Evolutionary conservation across 345 rosid genomes (phyloP).

Genomic region (Kandelia obovata): DNA sequence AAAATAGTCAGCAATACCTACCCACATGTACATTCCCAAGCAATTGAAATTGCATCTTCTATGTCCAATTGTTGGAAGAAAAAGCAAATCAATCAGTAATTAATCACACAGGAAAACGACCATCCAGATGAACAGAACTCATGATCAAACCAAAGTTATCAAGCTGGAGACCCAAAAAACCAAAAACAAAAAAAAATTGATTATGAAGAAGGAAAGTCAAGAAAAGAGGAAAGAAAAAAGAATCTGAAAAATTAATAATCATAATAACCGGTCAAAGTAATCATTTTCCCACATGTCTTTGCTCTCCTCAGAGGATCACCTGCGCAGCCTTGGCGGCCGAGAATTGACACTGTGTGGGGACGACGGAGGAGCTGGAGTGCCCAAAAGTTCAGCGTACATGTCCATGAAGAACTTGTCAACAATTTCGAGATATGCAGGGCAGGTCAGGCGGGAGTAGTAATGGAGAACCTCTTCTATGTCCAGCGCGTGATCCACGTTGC

Average conservation of each 20-base stretch:
- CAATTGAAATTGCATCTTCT: too few relatives aligned
- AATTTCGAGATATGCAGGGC: slow-evolving; percentile 62
- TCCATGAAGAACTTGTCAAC: slow-evolving; percentile 73
- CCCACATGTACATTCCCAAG: too few relatives aligned
- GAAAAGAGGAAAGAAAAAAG: not conserved
- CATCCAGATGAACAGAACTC: not conserved
- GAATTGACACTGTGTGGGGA: slow-evolving; percentile 19
- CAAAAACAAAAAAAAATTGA: not conserved
- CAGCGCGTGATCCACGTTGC: slow-evolving; percentile 52
- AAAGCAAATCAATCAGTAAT: not conserved
- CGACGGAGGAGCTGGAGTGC: slow-evolving; percentile 3
- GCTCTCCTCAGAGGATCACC: too few relatives aligned
- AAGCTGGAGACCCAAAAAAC: not conserved
- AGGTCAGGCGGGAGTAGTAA: slow-evolving; percentile 72
- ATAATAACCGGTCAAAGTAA: not conserved
- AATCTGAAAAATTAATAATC: slow-evolving; percentile 3
- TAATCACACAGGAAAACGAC: not conserved
- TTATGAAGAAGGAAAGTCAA: too few relatives aligned
- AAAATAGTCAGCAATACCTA: too few relatives aligned
- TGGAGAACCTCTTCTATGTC: slow-evolving; percentile 73
- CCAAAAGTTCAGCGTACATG: slow-evolving; percentile 47
- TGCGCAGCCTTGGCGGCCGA: slow-evolving; percentile 6
- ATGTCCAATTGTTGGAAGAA: too few relatives aligned
- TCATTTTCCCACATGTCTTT: not conserved
- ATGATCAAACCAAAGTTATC: not conserved